Evolutionary conservation across 768 basidiomycete species (phyloP), one percentile per base, ranked within the genome.

Genomic region (Boletus barrowsii): DNA sequence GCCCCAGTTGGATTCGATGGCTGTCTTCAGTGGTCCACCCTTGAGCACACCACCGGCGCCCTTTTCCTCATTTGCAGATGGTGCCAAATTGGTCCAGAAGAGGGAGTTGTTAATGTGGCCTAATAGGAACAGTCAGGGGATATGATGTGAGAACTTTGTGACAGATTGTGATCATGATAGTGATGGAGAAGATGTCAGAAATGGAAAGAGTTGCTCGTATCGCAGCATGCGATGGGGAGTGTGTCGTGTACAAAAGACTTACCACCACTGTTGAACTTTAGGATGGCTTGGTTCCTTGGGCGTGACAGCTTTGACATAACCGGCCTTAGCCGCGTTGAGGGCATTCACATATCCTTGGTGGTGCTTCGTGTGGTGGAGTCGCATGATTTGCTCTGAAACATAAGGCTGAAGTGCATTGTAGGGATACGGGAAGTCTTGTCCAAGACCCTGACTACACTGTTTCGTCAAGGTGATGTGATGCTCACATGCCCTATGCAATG

Each of bases 251-350:
- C 7, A 5, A 10, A 5, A 32, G 32, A 74, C 83, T 65, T 68
- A 87, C 93, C 94, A 75, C 94, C 94, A n/a, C n/a, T n/a, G 73
- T 98, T 97, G 81, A 98, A 98, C 75, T 90, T 93, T 71, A 97
- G 78, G 7, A 93, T 93, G 17, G 90, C 83, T 72, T 94, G 91
- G 53, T 96, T n/a, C n/a, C n/a, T n/a, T n/a, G 87, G 22, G 83
- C 86, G 84, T 80, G 3, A 73, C 61, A 0, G 88, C 76, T 62
- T 83, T 82, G 44, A 83, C 78, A 68, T 93, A 91, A 0, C 81
- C 78, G 57, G 79, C 75, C 75, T 96, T 93, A 17, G 93, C 94
- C 32, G 89, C 84, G 74, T 96, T 97, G 70, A 98, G 82, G 2
- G 87, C 88, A 65, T 84, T 95, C 51, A 96, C 91, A 64, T 97